Conservation (phyloP, 306 rosid species). For the Begonia masoniana region DNA sequence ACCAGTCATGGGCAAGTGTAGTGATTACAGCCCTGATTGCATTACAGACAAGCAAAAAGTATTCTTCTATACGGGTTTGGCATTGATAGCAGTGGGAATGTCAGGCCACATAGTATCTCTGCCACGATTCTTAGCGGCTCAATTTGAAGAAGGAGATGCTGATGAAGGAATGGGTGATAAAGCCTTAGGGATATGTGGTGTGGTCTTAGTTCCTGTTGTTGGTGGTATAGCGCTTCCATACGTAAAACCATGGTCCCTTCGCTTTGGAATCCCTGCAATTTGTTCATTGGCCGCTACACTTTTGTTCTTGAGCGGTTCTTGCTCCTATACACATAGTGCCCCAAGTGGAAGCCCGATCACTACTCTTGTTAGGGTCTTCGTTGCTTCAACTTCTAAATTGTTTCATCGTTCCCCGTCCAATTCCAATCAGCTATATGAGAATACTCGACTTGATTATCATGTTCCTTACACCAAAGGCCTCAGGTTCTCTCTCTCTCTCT, state of each 20-base stretch:
- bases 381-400: slow-evolving; percentile 13
- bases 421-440: slow-evolving; percentile 4
- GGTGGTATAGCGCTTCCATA: background rate
- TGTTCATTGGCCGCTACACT: background rate
- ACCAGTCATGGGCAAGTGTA: slow-evolving; percentile 14
- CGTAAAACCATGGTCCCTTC: slow-evolving; percentile 4
- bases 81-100: slow-evolving; percentile 13
- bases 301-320: slow-evolving; percentile 1
- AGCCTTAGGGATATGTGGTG: background rate
- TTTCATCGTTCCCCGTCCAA: background rate
- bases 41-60: slow-evolving; percentile 6
- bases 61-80: slow-evolving; percentile 10
- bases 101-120: slow-evolving; percentile 9
- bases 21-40: slow-evolving; percentile 10
- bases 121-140: background rate
- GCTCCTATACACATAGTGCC: background rate
- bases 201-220: background rate
- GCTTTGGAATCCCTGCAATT: slow-evolving; percentile 7
- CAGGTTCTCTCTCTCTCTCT: slow-evolving; percentile 3
- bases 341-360: slow-evolving; percentile 3
- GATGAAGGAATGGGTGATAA: background rate
- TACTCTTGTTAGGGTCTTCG: slow-evolving; percentile 2
- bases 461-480: slow-evolving; percentile 2
- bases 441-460: background rate
- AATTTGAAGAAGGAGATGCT: background rate